Conservation (phyloP, 1,284 basidiomycete species). For the Hypsizygus ulmarius region DNA sequence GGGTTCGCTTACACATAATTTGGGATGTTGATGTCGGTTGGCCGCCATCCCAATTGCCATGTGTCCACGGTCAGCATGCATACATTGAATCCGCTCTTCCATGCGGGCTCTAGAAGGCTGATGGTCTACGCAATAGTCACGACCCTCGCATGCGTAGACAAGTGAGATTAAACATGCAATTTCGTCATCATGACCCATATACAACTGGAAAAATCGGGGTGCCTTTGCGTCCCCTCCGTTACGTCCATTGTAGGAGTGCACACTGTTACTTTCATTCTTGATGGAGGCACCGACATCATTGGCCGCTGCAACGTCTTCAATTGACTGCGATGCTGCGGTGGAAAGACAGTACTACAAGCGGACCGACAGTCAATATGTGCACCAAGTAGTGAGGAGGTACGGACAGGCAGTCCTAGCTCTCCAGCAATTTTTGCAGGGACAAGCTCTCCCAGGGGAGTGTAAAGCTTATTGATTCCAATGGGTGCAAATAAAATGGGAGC, state of each 20-base stretch:
- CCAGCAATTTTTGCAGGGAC: slow-evolving; percentile 54
- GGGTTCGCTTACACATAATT: slow-evolving; percentile 42
- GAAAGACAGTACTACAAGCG: slow-evolving; percentile 49
- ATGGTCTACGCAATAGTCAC: slow-evolving; percentile 31
- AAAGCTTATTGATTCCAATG: slow-evolving; percentile 60
- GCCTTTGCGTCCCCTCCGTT: slow-evolving; percentile 34
- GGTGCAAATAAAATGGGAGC: slow-evolving; percentile 57
- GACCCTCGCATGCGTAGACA: background rate
- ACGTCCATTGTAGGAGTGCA: slow-evolving; percentile 33
- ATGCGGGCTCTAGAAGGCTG: slow-evolving; percentile 46
- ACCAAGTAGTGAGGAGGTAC: slow-evolving; percentile 7
- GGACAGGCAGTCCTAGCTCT: slow-evolving; percentile 51
- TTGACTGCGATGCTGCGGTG: slow-evolving; percentile 51
- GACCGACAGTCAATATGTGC: background rate
- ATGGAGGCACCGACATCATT: slow-evolving; percentile 41
- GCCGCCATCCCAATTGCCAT: slow-evolving; percentile 60
- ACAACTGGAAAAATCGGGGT: slow-evolving; percentile 59
- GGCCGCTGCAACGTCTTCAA: slow-evolving; percentile 51
- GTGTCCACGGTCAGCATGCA: slow-evolving; percentile 59
- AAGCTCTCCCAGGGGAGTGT: slow-evolving; percentile 49
- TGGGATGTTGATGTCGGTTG: slow-evolving; percentile 51
- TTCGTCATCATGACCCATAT: slow-evolving; percentile 58
- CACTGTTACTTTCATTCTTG: slow-evolving; percentile 38
- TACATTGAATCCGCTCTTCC: slow-evolving; percentile 49
- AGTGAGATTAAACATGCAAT: slow-evolving; percentile 30